Evolutionary conservation across 129 eudicot genomes (phyloP).

Genomic region (Arctium lappa): DNA sequence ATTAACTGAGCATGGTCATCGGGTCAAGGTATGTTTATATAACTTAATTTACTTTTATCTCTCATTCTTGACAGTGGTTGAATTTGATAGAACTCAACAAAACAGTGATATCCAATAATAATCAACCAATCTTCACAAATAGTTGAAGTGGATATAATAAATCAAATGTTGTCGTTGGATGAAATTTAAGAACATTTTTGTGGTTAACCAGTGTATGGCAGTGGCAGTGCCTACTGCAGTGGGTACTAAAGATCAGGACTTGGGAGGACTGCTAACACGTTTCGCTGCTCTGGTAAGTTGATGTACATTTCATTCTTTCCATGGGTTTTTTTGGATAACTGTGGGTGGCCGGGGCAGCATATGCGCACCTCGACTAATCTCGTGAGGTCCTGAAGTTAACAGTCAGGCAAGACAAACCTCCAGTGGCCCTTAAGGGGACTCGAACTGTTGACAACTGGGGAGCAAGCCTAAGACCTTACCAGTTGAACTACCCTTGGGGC

Average conservation of each 20-base stretch:
- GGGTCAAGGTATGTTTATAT: constrained; percentile 63
- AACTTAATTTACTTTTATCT: background rate
- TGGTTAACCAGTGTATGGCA: constrained; percentile 51
- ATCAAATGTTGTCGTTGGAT: background rate
- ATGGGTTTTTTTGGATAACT: background rate
- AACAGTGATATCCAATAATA: background rate
- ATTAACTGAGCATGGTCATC: constrained; percentile 75
- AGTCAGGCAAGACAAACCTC: too few species aligned
- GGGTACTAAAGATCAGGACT: constrained; percentile 34
- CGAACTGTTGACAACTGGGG: too few species aligned
- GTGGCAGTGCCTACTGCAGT: constrained; percentile 2
- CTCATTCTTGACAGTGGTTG: constrained; percentile 5
- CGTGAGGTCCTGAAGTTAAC: too few species aligned
- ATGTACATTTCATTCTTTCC: constrained; percentile 6
- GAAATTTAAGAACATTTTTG: constrained; percentile 11
- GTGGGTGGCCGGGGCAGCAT: too few species aligned
- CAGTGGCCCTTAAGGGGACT: too few species aligned
- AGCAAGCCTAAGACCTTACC: too few species aligned
- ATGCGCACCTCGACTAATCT: too few species aligned
- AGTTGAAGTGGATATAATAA: background rate
- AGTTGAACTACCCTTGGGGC: too few species aligned
- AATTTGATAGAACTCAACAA: background rate
- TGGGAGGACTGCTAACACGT: constrained; percentile 52
- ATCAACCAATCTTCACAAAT: constrained; percentile 8
- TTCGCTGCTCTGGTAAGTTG: constrained; percentile 55